Evolutionary conservation across 2,329 filamentous ascomycete genomes (phyloP), one percentile per base, ranked within the genome.

Genomic region (Botrytis hyacinthi): DNA sequence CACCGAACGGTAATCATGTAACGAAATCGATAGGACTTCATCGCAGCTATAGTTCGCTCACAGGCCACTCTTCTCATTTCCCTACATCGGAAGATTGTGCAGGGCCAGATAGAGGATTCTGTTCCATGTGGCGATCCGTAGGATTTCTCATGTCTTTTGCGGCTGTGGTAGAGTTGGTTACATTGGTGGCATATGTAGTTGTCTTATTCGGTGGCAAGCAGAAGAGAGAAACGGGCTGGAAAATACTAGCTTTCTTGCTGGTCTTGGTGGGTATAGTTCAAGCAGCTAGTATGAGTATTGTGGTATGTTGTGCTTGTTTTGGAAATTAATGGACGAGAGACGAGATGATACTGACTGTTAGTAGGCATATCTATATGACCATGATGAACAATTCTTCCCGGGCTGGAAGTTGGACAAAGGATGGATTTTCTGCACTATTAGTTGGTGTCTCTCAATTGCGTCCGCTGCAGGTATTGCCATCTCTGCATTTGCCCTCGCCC

Each of bases 121-220:
- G 96, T 85, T 92, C 90, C 78, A 92, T 97, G 87, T 99, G 95
- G 96, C 95, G 78, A 76, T 76, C 77, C 40, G 90, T 94, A 51
- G 94, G 93, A 37, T 98, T 98, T 83, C 83, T 97, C 76, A 94
- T 97, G 84, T 93, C 91, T 70, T 93, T 98, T 78, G 88, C 92
- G 12, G 89, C 94, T 54, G 90, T 97, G n/a, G 81, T 96, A 57
- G 91, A 97, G 82, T 87, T 96, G 59, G 93, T 92, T 72, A 90
- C 90, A 10, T 83, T 97, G n/a, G 90, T 97, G 42, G 89, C 91
- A 29, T 97, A 95, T 82, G 80, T 91, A 44, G 89, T 97, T 68
- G 89, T 97, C 65, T 84, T 98, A 77, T 84, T 87, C 2, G 94
- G 95, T 29, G 94, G 94, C 51, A 92, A 94, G 81, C 89, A 91